Conservation (phyloP, 2,329 filamentous ascomycete species). For the Furcasterigmium sp. region DNA sequence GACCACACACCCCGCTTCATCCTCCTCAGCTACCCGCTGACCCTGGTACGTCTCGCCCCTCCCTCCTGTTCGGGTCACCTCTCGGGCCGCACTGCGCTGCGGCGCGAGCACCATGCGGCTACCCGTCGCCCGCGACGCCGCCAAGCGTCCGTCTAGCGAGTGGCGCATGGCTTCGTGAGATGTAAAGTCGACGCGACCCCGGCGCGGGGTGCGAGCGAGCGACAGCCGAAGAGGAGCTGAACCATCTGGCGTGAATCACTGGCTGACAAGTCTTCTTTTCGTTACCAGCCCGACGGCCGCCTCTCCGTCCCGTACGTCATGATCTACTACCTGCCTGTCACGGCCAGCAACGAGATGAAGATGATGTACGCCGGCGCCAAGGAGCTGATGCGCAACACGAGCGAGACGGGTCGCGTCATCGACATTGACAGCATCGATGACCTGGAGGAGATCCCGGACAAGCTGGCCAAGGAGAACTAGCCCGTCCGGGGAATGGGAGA, state of each 20-base stretch:
- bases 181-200: too few species aligned
- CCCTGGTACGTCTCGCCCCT: constrained; percentile 53
- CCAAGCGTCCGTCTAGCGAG: not conserved
- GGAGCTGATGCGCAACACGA: constrained; percentile 89
- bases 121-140: not conserved
- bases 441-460: constrained; percentile 72
- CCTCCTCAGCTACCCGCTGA: constrained; percentile 85
- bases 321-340: constrained; percentile 89
- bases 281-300: constrained; percentile 68
- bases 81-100: too few species aligned
- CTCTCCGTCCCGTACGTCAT: constrained; percentile 89
- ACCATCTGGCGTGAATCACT: not conserved
- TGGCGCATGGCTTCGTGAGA: not conserved
- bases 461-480: constrained; percentile 30
- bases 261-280: not conserved
- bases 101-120: not conserved
- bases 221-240: not conserved
- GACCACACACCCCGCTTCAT: constrained; percentile 89
- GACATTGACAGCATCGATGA: constrained; percentile 81
- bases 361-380: constrained; percentile 97
- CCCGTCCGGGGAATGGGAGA: constrained; percentile 11
- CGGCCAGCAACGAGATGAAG: constrained; percentile 77
- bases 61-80: too few species aligned
- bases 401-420: constrained; percentile 82
- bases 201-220: too few species aligned